A percentile compares a stretch with the other conserved stretches of the same genome.
These are phyloP conservation scores for Kodamaea laetipori DNA, from an alignment of 805 yeast genomes.

Conservation along the genomic window DNA sequence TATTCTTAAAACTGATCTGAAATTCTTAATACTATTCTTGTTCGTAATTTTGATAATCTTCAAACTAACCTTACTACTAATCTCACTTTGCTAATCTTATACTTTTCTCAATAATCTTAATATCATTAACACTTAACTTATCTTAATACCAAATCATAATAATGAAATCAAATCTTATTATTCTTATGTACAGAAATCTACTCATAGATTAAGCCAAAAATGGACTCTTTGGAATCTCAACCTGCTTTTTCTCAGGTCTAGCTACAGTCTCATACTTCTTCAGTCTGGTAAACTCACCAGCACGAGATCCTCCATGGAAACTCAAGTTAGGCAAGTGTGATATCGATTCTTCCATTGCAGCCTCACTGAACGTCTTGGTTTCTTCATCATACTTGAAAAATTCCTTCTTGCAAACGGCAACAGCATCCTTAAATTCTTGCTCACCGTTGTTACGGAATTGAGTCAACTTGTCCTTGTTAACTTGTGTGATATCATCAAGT, in stretches of 20 bases:
- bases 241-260: conserved; percentile 22
- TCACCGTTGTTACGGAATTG: conserved; percentile 52
- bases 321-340: conserved; percentile 34
- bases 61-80: no score
- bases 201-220: conserved; percentile 11
- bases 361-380: conserved; percentile 26
- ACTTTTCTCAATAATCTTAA: no score
- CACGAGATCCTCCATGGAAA: conserved; percentile 27
- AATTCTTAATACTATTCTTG: no score
- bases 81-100: no score
- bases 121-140: no score
- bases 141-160: no score
- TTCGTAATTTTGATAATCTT: no score
- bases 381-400: conserved; percentile 40
- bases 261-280: conserved; percentile 38
- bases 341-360: conserved; percentile 29
- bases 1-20: no score
- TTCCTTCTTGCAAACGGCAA: conserved; percentile 48
- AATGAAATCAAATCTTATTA: no score
- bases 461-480: conserved; percentile 56
- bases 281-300: conserved; percentile 28
- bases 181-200: no score
- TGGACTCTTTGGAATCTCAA: conserved; percentile 27
- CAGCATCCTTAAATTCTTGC: conserved; percentile 57
- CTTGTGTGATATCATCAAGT: conserved; percentile 50